A percentile compares a stretch with the other conserved stretches of the same genome.
These are phyloP conservation scores for Pythium sukuiense DNA, from an alignment of 352 stramenopile species.

Conservation along the genomic window DNA sequence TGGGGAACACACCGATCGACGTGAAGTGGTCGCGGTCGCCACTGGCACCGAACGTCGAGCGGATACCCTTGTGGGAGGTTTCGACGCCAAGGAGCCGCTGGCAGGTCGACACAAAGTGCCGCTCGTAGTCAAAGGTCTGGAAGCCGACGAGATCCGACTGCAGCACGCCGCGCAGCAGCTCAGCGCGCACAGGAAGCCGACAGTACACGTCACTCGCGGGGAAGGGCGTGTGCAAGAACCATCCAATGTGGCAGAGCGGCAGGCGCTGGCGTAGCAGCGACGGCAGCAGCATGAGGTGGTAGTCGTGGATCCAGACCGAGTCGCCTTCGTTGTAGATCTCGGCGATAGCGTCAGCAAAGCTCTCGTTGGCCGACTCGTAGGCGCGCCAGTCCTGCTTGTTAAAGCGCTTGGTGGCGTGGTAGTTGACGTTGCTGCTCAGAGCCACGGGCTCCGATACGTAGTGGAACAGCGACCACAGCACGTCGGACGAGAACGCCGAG, in stretches of 20 bases:
- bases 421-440: constrained; percentile 35
- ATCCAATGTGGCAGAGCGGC: constrained; percentile 74
- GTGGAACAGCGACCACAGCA: constrained; percentile 91
- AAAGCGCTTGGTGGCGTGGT: constrained; percentile 75
- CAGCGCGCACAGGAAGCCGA: constrained; percentile 73
- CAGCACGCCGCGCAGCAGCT: constrained; percentile 77
- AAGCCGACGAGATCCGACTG: constrained; percentile 85
- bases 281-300: constrained; percentile 90
- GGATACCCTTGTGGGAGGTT: constrained; percentile 74
- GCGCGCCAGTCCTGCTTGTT: constrained; percentile 88
- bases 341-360: constrained; percentile 81
- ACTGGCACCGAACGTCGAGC: constrained; percentile 34
- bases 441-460: constrained; percentile 81
- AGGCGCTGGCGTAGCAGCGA: constrained; percentile 79
- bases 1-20: constrained; percentile 86
- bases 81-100: constrained; percentile 73
- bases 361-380: constrained; percentile 87
- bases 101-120: constrained; percentile 85
- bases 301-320: constrained; percentile 89
- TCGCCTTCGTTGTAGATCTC: constrained; percentile 90
- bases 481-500: constrained; percentile 87
- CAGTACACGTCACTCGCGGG: constrained; percentile 86
- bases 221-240: constrained; percentile 90
- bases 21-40: constrained; percentile 82
- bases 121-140: constrained; percentile 91